Percentiles rank a stretch among this genome's conserved stretches.
Evolutionary conservation across 176 grass and related monocot species (phyloP).

Genomic region (Aegilops bicornis): DNA sequence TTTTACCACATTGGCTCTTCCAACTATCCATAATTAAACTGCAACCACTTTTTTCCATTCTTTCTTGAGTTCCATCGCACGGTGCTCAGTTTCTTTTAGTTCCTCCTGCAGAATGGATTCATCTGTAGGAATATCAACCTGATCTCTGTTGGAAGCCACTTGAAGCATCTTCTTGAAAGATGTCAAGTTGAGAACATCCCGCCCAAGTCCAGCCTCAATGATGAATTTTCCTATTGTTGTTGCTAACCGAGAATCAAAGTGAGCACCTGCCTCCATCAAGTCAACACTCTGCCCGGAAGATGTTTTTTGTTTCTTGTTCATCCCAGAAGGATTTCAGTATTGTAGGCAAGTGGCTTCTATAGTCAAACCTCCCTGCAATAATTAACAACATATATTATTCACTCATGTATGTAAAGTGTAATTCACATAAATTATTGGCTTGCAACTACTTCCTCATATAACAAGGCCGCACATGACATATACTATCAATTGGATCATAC

Average conservation of each 20-base stretch:
- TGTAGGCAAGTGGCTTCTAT: too few species aligned
- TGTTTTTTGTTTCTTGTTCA: too few species aligned
- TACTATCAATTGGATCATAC: too few species aligned
- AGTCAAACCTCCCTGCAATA: too few species aligned
- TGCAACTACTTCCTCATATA: too few species aligned
- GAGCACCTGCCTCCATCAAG: slow-evolving; percentile 19
- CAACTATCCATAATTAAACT: slow-evolving; percentile 71
- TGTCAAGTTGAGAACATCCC: slow-evolving; percentile 43
- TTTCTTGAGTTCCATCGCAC: slow-evolving; percentile 43
- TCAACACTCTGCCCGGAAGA: too few species aligned
- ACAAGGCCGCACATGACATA: too few species aligned
- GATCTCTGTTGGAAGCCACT: slow-evolving; percentile 20
- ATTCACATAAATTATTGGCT: too few species aligned
- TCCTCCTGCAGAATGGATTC: slow-evolving; percentile 65
- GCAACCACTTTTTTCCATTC: slow-evolving; percentile 61
- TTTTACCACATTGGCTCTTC: slow-evolving; percentile 51
- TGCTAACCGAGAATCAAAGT: slow-evolving; percentile 26
- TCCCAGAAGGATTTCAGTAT: too few species aligned
- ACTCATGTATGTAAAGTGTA: too few species aligned
- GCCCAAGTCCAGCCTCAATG: slow-evolving; percentile 62
- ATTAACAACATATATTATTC: too few species aligned
- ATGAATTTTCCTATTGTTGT: slow-evolving; percentile 69
- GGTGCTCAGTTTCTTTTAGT: slow-evolving; percentile 40
- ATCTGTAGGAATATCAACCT: slow-evolving; percentile 40
- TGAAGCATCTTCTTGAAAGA: slow-evolving; percentile 63